Percentiles rank a stretch among this genome's conserved stretches.
Conservation (phyloP, 2,329 filamentous ascomycete species). For the Macrophomina pseudophaseolina region DNA sequence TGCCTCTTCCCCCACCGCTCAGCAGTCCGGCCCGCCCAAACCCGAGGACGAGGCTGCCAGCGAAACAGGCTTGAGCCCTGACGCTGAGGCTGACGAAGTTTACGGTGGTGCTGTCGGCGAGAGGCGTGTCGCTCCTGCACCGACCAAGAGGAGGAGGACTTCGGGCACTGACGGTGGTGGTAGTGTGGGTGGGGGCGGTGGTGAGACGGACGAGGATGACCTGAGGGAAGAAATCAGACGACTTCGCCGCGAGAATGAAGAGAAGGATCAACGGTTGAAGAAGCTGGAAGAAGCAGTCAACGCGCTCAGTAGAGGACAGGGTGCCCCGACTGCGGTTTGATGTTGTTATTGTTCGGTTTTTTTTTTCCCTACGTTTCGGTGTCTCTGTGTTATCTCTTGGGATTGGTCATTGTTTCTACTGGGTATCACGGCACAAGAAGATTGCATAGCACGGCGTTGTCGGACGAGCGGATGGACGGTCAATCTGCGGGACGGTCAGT, state of each 20-base stretch:
- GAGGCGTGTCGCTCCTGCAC: constrained; percentile 31
- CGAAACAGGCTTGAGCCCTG: constrained; percentile 27
- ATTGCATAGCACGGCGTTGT: constrained; percentile 25
- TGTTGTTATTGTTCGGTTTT: background rate
- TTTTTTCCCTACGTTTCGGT: background rate
- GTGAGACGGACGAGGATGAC: constrained; percentile 37
- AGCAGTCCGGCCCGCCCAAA: background rate
- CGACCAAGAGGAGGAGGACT: constrained; percentile 40
- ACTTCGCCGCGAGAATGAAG: constrained; percentile 47
- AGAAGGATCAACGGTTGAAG: constrained; percentile 45
- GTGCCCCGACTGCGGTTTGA: constrained; percentile 7
- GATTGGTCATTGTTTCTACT: background rate
- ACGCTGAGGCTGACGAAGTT: constrained; percentile 33
- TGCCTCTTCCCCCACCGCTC: constrained; percentile 16
- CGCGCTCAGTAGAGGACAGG: constrained; percentile 21
- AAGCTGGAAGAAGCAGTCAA: constrained; percentile 42
- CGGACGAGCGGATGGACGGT: constrained; percentile 15
- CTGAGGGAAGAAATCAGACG: constrained; percentile 48
- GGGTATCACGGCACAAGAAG: constrained; percentile 4
- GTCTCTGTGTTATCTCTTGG: background rate
- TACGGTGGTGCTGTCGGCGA: constrained; percentile 35
- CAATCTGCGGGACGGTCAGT: background rate
- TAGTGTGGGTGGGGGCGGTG: constrained; percentile 28
- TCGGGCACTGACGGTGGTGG: constrained; percentile 35
- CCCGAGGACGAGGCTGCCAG: constrained; percentile 10